Percentiles rank a stretch among this genome's conserved stretches.
Conservation (phyloP, 805 yeast genomes). For the Isabelozyma gotoi region DNA sequence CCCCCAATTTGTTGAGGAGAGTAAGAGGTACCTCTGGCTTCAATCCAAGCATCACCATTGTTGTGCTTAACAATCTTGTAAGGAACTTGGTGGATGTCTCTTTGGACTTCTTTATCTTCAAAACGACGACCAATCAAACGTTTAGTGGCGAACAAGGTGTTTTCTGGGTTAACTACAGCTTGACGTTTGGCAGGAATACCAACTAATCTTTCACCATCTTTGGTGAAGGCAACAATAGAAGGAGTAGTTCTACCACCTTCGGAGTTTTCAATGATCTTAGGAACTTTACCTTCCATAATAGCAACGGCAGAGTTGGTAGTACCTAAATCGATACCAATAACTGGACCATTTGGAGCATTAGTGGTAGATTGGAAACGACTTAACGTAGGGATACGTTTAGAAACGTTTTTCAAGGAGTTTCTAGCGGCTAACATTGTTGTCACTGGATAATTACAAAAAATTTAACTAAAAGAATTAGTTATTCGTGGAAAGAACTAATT, state of each 20-base stretch:
- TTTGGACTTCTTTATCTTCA: constrained; percentile 86
- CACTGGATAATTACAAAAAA: constrained; percentile 3
- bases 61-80: constrained; percentile 86
- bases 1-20: constrained; percentile 97
- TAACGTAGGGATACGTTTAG: constrained; percentile 31
- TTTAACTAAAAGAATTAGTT: not conserved
- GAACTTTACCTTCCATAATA: constrained; percentile 73
- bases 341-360: constrained; percentile 47
- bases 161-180: constrained; percentile 91
- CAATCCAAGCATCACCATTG: constrained; percentile 96
- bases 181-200: constrained; percentile 97
- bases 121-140: constrained; percentile 92
- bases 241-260: constrained; percentile 84
- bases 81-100: constrained; percentile 84
- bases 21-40: constrained; percentile 82
- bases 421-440: constrained; percentile 42
- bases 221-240: constrained; percentile 91
- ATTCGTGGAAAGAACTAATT: no score
- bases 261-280: constrained; percentile 75
- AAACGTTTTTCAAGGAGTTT: constrained; percentile 35
- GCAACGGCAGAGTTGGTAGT: constrained; percentile 92
- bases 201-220: constrained; percentile 86
- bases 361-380: constrained; percentile 30
- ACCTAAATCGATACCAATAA: constrained; percentile 84
- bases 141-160: constrained; percentile 92